These are phyloP conservation scores for Oryza nivara DNA, from an alignment of 176 grass and related monocot species.

Conservation along the genomic window DNA sequence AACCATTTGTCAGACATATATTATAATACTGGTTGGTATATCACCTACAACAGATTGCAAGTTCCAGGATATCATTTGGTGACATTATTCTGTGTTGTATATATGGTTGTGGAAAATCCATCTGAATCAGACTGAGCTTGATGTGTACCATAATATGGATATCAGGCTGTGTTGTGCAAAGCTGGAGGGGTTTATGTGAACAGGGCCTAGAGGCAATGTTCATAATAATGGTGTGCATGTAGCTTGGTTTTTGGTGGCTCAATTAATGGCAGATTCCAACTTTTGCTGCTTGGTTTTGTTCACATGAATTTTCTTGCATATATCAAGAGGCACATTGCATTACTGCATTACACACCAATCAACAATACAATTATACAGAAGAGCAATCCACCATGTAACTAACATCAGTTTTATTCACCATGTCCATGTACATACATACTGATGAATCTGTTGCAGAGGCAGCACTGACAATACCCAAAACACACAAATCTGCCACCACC, in stretches of 20 bases:
- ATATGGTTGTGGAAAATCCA: not conserved
- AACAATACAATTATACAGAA: conserved; percentile 28
- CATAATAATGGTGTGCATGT: not conserved
- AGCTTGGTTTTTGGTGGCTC: not conserved
- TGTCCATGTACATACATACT: conserved; percentile 7
- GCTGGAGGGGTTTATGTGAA: not conserved
- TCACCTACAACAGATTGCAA: not conserved
- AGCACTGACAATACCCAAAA: not conserved
- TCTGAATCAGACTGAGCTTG: not conserved
- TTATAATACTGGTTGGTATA: not conserved
- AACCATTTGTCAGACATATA: not conserved
- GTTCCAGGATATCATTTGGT: conserved; percentile 24
- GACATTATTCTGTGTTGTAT: not conserved
- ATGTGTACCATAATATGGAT: not conserved
- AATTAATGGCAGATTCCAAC: not conserved
- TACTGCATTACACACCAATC: not conserved
- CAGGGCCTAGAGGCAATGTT: not conserved
- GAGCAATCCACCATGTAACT: conserved; percentile 1
- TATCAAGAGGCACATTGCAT: not conserved
- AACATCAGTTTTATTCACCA: not conserved
- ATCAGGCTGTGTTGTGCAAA: conserved; percentile 2
- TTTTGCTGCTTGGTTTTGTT: not conserved
- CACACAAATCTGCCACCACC: not conserved
- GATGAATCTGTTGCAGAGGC: not conserved
- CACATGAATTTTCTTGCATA: not conserved